Conservation (phyloP, 441 rosid species). For the Pelargonium exstipulatum region DNA sequence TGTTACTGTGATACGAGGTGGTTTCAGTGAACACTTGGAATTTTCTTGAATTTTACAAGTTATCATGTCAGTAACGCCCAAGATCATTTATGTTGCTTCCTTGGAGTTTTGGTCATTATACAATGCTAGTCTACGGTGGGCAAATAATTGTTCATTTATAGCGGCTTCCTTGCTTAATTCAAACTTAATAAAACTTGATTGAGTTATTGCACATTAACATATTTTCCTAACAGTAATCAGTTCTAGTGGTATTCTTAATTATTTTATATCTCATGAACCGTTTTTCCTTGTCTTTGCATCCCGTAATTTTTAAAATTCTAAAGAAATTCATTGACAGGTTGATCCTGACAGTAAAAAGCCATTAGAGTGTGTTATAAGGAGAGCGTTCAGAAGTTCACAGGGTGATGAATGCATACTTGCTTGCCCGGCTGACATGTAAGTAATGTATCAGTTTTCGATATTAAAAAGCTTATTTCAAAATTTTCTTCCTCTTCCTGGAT, state of each 20-base stretch:
- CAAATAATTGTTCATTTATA: too few species aligned
- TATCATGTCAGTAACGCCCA: too few species aligned
- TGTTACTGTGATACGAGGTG: too few species aligned
- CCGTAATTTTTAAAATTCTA: slow-evolving; percentile 16
- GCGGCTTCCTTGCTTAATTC: too few species aligned
- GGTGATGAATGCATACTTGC: slow-evolving; percentile 89
- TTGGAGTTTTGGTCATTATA: too few species aligned
- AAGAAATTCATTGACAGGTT: slow-evolving; percentile 42
- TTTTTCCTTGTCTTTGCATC: background rate
- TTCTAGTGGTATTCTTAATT: background rate
- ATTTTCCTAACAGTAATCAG: background rate
- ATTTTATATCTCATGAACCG: background rate
- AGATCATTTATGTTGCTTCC: too few species aligned
- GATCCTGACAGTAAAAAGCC: slow-evolving; percentile 66
- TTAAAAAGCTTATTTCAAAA: background rate
- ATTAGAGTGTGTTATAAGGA: slow-evolving; percentile 82
- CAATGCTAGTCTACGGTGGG: too few species aligned
- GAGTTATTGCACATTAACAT: background rate
- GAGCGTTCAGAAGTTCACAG: slow-evolving; percentile 65
- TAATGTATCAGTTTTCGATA: slow-evolving; percentile 5
- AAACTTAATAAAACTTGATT: too few species aligned
- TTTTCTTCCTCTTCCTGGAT: background rate
- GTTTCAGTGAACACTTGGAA: too few species aligned
- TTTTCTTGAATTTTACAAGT: too few species aligned
- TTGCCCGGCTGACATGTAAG: slow-evolving; percentile 91